phyloP scores from a whole-genome alignment of 2,329 filamentous ascomycete genomes.

The Emergomyces pasteurianus region DNA sequence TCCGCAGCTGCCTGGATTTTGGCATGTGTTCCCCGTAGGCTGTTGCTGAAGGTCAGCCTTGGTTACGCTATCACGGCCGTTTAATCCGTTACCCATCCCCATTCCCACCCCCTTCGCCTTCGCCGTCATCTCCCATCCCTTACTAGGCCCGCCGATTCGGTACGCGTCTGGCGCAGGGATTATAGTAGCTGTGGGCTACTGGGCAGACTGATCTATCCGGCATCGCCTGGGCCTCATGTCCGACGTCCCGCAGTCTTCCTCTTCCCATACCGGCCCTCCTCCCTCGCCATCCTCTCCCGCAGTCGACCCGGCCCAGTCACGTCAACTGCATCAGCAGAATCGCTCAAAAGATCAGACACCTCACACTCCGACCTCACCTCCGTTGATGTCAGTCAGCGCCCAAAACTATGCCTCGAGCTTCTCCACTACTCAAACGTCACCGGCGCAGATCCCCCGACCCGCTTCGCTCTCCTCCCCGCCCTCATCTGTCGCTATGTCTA shows the following conservation, averaged over 20 bases:
- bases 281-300: conserved; percentile 34
- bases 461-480: conserved; percentile 30
- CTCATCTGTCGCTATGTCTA: conserved; percentile 32
- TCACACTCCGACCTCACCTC: conserved; percentile 26
- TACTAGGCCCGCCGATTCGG: background rate
- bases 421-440: conserved; percentile 34
- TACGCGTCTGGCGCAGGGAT: background rate
- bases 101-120: background rate
- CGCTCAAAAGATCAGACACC: conserved; percentile 8
- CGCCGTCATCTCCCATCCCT: background rate
- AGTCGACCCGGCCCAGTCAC: conserved; percentile 25
- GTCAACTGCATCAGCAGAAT: conserved; percentile 10
- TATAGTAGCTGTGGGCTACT: background rate
- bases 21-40: conserved; percentile 6
- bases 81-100: background rate
- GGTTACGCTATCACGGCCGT: conserved; percentile 1
- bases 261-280: conserved; percentile 25
- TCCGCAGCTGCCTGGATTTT: background rate
- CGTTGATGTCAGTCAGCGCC: conserved; percentile 40
- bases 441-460: conserved; percentile 32
- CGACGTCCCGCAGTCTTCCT: conserved; percentile 21
- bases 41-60: conserved; percentile 1
- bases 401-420: conserved; percentile 37
- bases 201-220: background rate
- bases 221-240: conserved; percentile 22